These are phyloP conservation scores for Penicillium diatomitis DNA, from an alignment of 495 filamentous ascomycete genomes.

Conservation along the genomic window DNA sequence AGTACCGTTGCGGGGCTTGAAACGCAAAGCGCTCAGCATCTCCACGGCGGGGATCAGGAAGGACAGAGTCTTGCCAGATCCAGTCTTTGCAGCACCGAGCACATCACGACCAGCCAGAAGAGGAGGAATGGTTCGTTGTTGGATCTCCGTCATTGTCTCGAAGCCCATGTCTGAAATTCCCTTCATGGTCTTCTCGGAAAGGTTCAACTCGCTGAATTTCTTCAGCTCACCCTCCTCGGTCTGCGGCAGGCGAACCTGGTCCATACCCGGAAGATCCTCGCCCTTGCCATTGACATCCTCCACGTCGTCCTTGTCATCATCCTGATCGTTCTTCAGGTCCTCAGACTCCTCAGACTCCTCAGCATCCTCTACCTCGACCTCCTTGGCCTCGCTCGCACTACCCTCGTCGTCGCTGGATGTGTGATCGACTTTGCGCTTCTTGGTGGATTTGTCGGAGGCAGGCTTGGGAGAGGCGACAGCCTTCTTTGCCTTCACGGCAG, in stretches of 20 bases:
- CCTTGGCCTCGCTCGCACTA: slow-evolving; percentile 15
- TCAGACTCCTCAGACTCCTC: slow-evolving; percentile 12
- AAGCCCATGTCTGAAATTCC: slow-evolving; percentile 89
- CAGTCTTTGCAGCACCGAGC: slow-evolving; percentile 93
- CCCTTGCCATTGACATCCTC: slow-evolving; percentile 17
- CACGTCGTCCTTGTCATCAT: slow-evolving; percentile 16
- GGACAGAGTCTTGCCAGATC: slow-evolving; percentile 88
- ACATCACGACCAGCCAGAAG: slow-evolving; percentile 86
- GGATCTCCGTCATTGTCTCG: slow-evolving; percentile 92
- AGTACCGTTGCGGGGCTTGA: slow-evolving; percentile 74
- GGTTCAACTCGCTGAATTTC: slow-evolving; percentile 71
- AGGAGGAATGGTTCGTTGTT: slow-evolving; percentile 78
- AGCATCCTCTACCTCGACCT: slow-evolving; percentile 12
- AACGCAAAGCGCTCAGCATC: slow-evolving; percentile 83
- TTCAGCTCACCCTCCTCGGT: slow-evolving; percentile 40
- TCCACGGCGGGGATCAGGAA: slow-evolving; percentile 94
- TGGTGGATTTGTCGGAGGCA: slow-evolving; percentile 19
- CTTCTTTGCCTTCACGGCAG: slow-evolving; percentile 17
- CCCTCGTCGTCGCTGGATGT: slow-evolving; percentile 26
- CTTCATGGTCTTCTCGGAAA: slow-evolving; percentile 79
- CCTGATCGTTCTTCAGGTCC: slow-evolving; percentile 13
- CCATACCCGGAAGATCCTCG: slow-evolving; percentile 41
- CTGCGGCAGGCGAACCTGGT: slow-evolving; percentile 47
- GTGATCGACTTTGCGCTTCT: slow-evolving; percentile 30
- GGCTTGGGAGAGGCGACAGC: slow-evolving; percentile 10